These are phyloP conservation scores for Lomentospora prolificans DNA, from an alignment of 2,329 filamentous ascomycete genomes.

Conservation along the genomic window DNA sequence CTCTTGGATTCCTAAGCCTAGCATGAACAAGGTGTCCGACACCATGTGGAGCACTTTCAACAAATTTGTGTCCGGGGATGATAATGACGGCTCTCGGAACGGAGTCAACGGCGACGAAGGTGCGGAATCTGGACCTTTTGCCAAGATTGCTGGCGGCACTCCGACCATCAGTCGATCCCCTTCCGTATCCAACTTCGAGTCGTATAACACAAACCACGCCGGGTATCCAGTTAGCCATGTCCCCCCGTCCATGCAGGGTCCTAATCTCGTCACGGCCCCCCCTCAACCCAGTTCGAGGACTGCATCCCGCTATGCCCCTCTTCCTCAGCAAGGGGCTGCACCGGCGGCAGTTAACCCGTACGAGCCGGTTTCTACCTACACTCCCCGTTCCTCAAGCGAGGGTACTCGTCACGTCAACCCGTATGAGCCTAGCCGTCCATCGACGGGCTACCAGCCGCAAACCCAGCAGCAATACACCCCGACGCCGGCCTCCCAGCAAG, in stretches of 20 bases:
- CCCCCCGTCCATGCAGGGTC: constrained; percentile 20
- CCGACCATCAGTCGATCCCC: constrained; percentile 66
- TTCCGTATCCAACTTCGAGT: constrained; percentile 61
- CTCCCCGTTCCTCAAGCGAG: constrained; percentile 20
- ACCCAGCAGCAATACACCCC: constrained; percentile 6
- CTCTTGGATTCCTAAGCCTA: constrained; percentile 91
- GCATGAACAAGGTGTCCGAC: constrained; percentile 89
- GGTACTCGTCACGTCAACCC: constrained; percentile 17
- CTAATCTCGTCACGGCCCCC: constrained; percentile 19
- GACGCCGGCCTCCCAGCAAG: not conserved
- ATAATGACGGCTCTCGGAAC: constrained; percentile 63
- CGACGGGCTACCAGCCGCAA: constrained; percentile 13
- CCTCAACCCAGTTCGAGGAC: constrained; percentile 16
- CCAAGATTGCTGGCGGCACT: constrained; percentile 66
- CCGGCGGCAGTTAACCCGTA: constrained; percentile 16
- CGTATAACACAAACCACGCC: constrained; percentile 48
- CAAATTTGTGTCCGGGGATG: constrained; percentile 90
- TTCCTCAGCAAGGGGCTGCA: constrained; percentile 18
- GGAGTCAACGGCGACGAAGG: constrained; percentile 46
- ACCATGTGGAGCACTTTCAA: constrained; percentile 89
- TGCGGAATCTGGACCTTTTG: constrained; percentile 66
- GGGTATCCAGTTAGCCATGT: constrained; percentile 7
- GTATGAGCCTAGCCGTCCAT: constrained; percentile 24
- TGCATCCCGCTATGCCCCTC: constrained; percentile 41
- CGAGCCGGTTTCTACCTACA: constrained; percentile 14